Conservation (phyloP, 2,329 filamentous ascomycete genomes). For the Trichophyton benhamiae region DNA sequence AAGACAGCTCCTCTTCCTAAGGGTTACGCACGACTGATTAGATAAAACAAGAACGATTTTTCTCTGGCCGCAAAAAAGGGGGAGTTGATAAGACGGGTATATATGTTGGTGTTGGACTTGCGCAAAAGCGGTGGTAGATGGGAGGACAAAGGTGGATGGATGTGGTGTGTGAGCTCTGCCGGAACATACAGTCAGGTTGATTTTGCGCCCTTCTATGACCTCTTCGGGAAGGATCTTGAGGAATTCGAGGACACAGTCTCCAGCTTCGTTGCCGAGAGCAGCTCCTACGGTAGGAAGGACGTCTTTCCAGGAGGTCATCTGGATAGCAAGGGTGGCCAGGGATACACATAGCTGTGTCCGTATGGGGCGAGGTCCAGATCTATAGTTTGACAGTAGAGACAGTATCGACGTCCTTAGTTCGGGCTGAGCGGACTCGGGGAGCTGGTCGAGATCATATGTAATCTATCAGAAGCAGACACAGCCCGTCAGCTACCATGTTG, state of each 20-base stretch:
- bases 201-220: slow-evolving; percentile 97
- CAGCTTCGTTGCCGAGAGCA: slow-evolving; percentile 56
- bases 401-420: slow-evolving; percentile 75
- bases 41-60: slow-evolving; percentile 22
- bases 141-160: slow-evolving; percentile 32
- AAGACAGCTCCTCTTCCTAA: slow-evolving; percentile 87
- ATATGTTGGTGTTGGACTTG: slow-evolving; percentile 16
- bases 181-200: slow-evolving; percentile 93
- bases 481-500: background rate
- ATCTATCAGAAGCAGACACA: slow-evolving; percentile 48
- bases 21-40: slow-evolving; percentile 37
- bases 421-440: slow-evolving; percentile 61
- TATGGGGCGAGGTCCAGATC: slow-evolving; percentile 67
- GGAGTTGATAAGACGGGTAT: slow-evolving; percentile 6
- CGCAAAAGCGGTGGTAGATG: slow-evolving; percentile 29
- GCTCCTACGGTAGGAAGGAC: slow-evolving; percentile 72
- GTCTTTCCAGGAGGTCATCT: slow-evolving; percentile 93
- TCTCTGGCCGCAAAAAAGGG: slow-evolving; percentile 14
- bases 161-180: slow-evolving; percentile 33
- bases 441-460: slow-evolving; percentile 86
- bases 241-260: slow-evolving; percentile 87
- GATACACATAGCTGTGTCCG: slow-evolving; percentile 90
- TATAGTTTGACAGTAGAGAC: slow-evolving; percentile 66
- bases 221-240: slow-evolving; percentile 94
- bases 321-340: slow-evolving; percentile 84